Percentiles rank a stretch among this genome's conserved stretches.
Conservation (phyloP, 768 basidiomycete species). For the Rhizopogon sp. region DNA sequence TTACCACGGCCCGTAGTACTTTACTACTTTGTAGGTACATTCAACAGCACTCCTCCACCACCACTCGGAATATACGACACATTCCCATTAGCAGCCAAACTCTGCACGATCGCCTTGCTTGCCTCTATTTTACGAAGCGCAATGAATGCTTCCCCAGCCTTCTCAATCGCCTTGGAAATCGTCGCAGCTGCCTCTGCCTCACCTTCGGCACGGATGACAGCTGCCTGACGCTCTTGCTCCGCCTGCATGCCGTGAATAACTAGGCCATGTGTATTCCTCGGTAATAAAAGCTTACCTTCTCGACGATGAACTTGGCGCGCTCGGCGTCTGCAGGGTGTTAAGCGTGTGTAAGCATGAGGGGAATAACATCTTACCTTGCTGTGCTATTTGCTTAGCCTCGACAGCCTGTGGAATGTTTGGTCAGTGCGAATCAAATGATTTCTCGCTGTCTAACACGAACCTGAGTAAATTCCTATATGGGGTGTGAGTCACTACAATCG, state of each 20-base stretch:
- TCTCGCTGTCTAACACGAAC: slow-evolving; percentile 18
- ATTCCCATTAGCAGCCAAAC: slow-evolving; percentile 72
- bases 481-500: slow-evolving; percentile 1
- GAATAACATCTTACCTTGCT: slow-evolving; percentile 64
- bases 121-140: slow-evolving; percentile 96
- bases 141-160: slow-evolving; percentile 95
- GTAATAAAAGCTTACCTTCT: slow-evolving; percentile 60
- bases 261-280: not conserved
- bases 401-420: slow-evolving; percentile 61
- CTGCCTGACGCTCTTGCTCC: slow-evolving; percentile 98
- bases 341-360: not conserved
- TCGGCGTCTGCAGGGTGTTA: slow-evolving; percentile 72
- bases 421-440: slow-evolving; percentile 2
- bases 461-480: slow-evolving; percentile 79
- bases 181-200: slow-evolving; percentile 96
- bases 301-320: slow-evolving; percentile 97
- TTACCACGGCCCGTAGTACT: not conserved
- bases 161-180: slow-evolving; percentile 85
- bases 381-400: slow-evolving; percentile 99
- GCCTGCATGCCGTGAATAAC: slow-evolving; percentile 51
- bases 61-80: slow-evolving; percentile 87
- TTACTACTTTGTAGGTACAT: slow-evolving; percentile 57
- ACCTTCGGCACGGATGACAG: slow-evolving; percentile 96
- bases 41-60: slow-evolving; percentile 76
- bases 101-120: slow-evolving; percentile 93